Percentiles rank a stretch among this genome's conserved stretches.
Conservation (phyloP, 179 eudicot species). For the Beta corolliflora region DNA sequence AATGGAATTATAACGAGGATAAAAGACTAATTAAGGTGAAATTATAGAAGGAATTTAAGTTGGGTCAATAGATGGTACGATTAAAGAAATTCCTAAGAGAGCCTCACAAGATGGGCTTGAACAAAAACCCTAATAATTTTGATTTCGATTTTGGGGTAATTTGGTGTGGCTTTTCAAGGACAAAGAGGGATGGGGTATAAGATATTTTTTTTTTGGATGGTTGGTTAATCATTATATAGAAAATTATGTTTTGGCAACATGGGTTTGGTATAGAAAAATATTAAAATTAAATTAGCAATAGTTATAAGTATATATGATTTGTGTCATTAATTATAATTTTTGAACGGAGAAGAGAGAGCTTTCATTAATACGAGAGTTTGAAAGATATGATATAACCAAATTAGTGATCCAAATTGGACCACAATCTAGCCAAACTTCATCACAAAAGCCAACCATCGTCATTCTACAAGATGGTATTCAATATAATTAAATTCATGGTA, state of each 20-base stretch:
- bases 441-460: too few species aligned
- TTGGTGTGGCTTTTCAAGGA: conserved; percentile 9
- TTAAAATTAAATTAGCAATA: not conserved
- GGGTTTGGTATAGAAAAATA: not conserved
- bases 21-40: not conserved
- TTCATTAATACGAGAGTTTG: too few species aligned
- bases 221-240: not conserved
- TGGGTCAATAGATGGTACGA: conserved; percentile 18
- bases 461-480: too few species aligned
- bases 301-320: not conserved
- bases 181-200: conserved; percentile 17
- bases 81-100: conserved; percentile 8
- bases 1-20: conserved; percentile 15
- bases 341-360: not conserved
- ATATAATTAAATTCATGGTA: too few species aligned
- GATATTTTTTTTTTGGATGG: not conserved
- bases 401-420: too few species aligned
- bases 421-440: not conserved
- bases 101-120: conserved; percentile 24
- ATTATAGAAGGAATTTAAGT: not conserved
- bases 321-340: not conserved
- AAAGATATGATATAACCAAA: too few species aligned
- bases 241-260: not conserved
- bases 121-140: conserved; percentile 32
- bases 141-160: not conserved